Conservation (phyloP, 768 basidiomycete genomes). For the Phallus indusiatus region DNA sequence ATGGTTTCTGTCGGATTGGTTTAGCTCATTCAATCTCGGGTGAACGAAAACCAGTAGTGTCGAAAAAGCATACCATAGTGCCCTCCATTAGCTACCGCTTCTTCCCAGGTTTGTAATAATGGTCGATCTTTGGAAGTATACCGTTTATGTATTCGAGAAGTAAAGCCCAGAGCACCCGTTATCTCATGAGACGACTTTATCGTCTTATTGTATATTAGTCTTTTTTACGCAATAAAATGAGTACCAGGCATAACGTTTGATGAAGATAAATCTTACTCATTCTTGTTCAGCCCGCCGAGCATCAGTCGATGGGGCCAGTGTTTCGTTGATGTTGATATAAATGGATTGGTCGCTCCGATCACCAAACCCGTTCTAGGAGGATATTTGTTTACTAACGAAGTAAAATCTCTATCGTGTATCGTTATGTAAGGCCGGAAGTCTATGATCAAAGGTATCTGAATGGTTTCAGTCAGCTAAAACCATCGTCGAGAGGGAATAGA, state of each 20-base stretch:
- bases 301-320: constrained; percentile 85
- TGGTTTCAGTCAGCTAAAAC: neutral
- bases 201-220: neutral
- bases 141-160: constrained; percentile 52
- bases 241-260: neutral
- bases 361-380: constrained; percentile 70
- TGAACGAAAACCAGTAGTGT: constrained; percentile 6
- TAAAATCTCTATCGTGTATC: constrained; percentile 86
- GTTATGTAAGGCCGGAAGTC: constrained; percentile 95
- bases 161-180: constrained; percentile 15
- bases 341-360: constrained; percentile 83
- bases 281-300: constrained; percentile 38
- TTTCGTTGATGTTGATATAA: constrained; percentile 66
- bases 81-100: constrained; percentile 28
- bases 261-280: neutral
- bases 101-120: constrained; percentile 65
- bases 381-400: constrained; percentile 66
- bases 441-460: constrained; percentile 68
- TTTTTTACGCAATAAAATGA: neutral
- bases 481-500: too few relatives aligned
- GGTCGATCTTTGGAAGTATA: constrained; percentile 77
- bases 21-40: neutral
- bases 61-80: constrained; percentile 17
- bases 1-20: constrained; percentile 19
- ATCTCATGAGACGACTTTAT: constrained; percentile 3